Base-by-base conservation (phyloP, 2,329 filamentous ascomycete genomes). In the Pseudogymnoascus sp. region DNA sequence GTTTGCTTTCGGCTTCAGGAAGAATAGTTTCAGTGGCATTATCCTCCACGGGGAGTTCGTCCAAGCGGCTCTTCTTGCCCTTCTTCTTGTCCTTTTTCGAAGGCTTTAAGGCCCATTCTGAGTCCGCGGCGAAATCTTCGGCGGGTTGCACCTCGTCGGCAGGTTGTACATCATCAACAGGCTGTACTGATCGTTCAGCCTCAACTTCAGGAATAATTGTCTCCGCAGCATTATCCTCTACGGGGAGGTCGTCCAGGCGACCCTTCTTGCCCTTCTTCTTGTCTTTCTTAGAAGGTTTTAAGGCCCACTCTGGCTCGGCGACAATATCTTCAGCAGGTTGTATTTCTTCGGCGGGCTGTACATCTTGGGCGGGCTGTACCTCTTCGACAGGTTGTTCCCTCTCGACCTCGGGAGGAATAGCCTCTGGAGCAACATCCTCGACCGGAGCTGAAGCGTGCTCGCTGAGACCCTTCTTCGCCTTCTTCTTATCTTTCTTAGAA, bases 81-180 rank as follows among this genome's bases (percentile, higher is more conserved):
- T 69, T 70, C 61, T 70, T 79, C 70, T 78, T 78, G 7, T 69
- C 68, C 63, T 74, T 74, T 61, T 74, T 74, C 9, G 70, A 69
- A 12, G 37, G 59, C 25, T 54, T 43, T 14, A 18, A 22, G 2
- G 39, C 30, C 32, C 25, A 25, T 34, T 25, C 54, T n/a, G 54
- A 18, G 30, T 58, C 54, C 11, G 22, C 16, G 18, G 12, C 18
- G 12, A 37, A n/a, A 8, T 58, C 32, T 11, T 35, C 35, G 8
- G 5, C 25, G 16, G 43, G 43, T 1, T 5, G 22, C n/a, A 12
- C 25, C 9, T 30, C 43, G 11, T 54, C 25, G 2, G 43, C 25
- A 12, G 25, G 25, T 6, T 50, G 25, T 2, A 18, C n/a, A 25
- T 25, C 22, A 25, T 25, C 30, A 32, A 11, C 30, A 11, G 30